phyloP scores from a whole-genome alignment of 2,329 filamentous ascomycete genomes.

The Polytolypa hystricis region DNA sequence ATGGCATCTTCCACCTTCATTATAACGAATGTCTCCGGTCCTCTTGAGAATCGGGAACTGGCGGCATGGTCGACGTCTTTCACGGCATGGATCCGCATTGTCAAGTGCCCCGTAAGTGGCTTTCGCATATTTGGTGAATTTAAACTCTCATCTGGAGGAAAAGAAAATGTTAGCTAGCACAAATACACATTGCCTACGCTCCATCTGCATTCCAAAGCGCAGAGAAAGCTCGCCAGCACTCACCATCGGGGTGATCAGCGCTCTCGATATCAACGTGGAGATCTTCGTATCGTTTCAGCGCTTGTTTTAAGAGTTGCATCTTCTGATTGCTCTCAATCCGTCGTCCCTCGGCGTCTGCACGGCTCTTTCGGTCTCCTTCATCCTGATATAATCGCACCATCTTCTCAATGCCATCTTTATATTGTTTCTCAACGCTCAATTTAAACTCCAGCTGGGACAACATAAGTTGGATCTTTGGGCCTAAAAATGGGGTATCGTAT shows the following conservation, averaged over 20 bases:
- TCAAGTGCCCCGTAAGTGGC: slow-evolving; percentile 83
- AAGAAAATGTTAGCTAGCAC: no score
- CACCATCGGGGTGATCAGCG: slow-evolving; percentile 70
- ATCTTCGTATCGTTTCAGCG: slow-evolving; percentile 92
- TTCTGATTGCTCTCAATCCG: slow-evolving; percentile 95
- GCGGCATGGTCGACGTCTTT: slow-evolving; percentile 91
- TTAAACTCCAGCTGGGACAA: slow-evolving; percentile 98
- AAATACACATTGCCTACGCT: slow-evolving; percentile 21
- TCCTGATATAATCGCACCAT: slow-evolving; percentile 97
- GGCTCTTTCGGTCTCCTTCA: slow-evolving; percentile 94
- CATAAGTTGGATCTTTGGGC: slow-evolving; percentile 97
- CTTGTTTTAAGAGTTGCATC: slow-evolving; percentile 89
- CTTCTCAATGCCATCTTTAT: slow-evolving; percentile 97
- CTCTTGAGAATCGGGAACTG: slow-evolving; percentile 69
- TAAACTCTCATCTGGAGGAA: slow-evolving; percentile 72
- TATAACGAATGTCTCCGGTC: slow-evolving; percentile 88
- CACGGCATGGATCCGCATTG: slow-evolving; percentile 75
- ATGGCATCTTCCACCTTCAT: slow-evolving; percentile 95
- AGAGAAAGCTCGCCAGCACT: slow-evolving; percentile 19
- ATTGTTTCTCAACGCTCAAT: slow-evolving; percentile 95
- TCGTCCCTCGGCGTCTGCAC: slow-evolving; percentile 78
- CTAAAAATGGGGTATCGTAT: slow-evolving; percentile 91
- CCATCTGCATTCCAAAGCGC: no score
- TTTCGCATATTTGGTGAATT: slow-evolving; percentile 92
- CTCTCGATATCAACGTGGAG: slow-evolving; percentile 85